Evolutionary conservation across 176 grass and related monocot genomes (phyloP).

Genomic region (Pontederia paniculata): DNA sequence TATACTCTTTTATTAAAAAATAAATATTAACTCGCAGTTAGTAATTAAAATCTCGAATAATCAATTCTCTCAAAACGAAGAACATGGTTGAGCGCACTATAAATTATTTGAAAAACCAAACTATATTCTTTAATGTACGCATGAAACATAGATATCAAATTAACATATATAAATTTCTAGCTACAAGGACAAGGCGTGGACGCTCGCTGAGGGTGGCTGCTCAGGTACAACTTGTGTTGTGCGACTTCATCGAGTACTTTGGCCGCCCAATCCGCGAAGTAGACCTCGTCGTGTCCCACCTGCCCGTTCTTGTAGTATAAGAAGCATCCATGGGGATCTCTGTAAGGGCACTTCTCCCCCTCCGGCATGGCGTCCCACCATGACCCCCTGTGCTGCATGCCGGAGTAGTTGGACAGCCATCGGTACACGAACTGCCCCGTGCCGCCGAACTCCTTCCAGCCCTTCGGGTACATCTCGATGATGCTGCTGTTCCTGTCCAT

Average conservation of each 20-base stretch:
- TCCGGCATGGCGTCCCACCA: constrained; percentile 12
- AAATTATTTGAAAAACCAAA: too few species aligned
- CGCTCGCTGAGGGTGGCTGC: too few species aligned
- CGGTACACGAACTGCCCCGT: background rate
- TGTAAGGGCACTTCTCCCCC: background rate
- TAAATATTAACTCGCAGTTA: too few species aligned
- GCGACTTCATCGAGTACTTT: background rate
- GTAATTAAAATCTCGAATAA: too few species aligned
- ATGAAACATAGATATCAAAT: too few species aligned
- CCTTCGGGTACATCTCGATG: constrained; percentile 13
- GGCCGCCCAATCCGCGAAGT: constrained; percentile 5
- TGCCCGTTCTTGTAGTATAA: background rate
- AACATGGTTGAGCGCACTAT: too few species aligned
- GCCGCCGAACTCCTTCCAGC: constrained; percentile 4
- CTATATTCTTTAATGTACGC: too few species aligned
- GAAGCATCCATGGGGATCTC: background rate
- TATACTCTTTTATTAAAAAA: too few species aligned
- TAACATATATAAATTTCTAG: too few species aligned
- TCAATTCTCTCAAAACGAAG: too few species aligned
- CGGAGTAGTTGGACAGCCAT: constrained; percentile 1
- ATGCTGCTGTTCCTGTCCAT: too few species aligned
- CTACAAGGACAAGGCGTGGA: too few species aligned
- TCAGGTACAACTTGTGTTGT: background rate
- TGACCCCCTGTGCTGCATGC: constrained; percentile 6
- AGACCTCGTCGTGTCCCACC: constrained; percentile 1